Evolutionary conservation across 2,329 filamentous ascomycete genomes (phyloP).

Genomic region (Verticillium nonalfalfae): DNA sequence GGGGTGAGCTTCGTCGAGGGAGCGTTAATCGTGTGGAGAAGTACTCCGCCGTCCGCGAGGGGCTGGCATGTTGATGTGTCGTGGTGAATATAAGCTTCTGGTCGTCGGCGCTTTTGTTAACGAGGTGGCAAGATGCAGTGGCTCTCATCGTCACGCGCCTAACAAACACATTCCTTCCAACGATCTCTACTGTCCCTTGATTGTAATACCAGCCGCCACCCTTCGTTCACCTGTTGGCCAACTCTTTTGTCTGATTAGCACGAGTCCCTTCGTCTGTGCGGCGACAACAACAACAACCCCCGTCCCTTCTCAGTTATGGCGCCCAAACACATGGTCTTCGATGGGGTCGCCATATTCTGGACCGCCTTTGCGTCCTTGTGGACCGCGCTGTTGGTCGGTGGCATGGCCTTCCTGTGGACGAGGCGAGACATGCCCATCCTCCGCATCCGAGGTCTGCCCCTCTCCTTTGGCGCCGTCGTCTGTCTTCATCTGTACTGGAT

Average conservation of each 20-base stretch:
- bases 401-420: conserved; percentile 32
- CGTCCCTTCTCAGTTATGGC: neutral
- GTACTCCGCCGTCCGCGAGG: neutral
- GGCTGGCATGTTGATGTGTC: neutral
- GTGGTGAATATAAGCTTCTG: neutral
- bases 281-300: neutral
- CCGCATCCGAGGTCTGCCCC: conserved; percentile 22
- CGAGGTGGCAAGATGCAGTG: neutral
- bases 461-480: conserved; percentile 24
- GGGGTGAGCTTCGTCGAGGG: neutral
- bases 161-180: neutral
- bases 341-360: conserved; percentile 34
- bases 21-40: neutral
- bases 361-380: conserved; percentile 27
- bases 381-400: conserved; percentile 29
- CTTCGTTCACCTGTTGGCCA: neutral
- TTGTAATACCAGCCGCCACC: neutral
- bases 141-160: neutral
- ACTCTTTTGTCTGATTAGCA: neutral
- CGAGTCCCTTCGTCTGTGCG: neutral
- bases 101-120: neutral
- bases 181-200: neutral
- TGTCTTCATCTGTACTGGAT: conserved; percentile 36
- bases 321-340: conserved; percentile 12
- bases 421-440: conserved; percentile 33